Percentiles rank a stretch among this genome's conserved stretches.
These are phyloP conservation scores for Crithidia acanthocephali DNA, from an alignment of 208 protist species.

Conservation along the genomic window DNA sequence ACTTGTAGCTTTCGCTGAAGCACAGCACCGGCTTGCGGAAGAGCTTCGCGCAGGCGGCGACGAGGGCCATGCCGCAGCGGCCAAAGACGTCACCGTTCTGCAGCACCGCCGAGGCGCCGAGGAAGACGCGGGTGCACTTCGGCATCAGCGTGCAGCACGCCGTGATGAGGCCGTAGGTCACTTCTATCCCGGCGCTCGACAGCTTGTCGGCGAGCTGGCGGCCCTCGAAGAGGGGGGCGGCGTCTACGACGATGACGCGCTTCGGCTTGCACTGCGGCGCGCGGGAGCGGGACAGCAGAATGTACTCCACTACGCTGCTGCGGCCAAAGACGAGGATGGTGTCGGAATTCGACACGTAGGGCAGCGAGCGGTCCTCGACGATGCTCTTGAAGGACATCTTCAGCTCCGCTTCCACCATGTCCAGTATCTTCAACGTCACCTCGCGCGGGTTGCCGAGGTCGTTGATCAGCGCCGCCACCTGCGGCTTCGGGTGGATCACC, in stretches of 20 bases:
- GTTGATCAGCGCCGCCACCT: constrained; percentile 27
- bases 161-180: constrained; percentile 95
- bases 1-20: constrained; percentile 99
- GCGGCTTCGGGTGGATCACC: constrained; percentile 32
- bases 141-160: constrained; percentile 95
- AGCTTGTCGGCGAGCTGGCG: constrained; percentile 75
- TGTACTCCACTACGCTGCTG: constrained; percentile 75
- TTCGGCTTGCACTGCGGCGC: constrained; percentile 49
- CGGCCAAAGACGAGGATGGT: constrained; percentile 85
- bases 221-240: constrained; percentile 94
- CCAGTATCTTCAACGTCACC: constrained; percentile 48
- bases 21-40: constrained; percentile 97
- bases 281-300: constrained; percentile 63
- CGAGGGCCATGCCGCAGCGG: constrained; percentile 93
- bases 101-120: constrained; percentile 94
- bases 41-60: constrained; percentile 93
- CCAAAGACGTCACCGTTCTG: constrained; percentile 95
- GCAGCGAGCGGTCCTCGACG: constrained; percentile 72
- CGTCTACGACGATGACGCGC: constrained; percentile 95
- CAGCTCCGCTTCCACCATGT: constrained; percentile 60
- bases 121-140: constrained; percentile 93
- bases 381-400: constrained; percentile 74
- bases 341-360: constrained; percentile 67
- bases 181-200: constrained; percentile 78
- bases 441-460: constrained; percentile 50